phyloP scores from a whole-genome alignment of 2,329 filamentous ascomycete genomes.

The Boeremia exigua region DNA sequence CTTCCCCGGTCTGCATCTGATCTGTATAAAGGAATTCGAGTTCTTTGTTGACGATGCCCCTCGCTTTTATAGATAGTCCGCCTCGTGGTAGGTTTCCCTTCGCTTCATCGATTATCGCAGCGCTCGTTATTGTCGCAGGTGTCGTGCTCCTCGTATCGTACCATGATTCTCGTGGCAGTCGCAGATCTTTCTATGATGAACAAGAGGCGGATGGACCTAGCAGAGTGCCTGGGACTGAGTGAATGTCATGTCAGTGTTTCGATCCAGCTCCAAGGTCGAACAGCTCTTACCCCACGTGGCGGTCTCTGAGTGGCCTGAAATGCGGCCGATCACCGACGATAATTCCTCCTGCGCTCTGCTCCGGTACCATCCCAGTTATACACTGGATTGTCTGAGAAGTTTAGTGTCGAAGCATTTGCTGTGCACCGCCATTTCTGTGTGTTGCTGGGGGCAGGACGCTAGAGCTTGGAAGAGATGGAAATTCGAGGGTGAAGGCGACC shows the following conservation, averaged over 20 bases:
- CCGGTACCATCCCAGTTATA: slow-evolving; percentile 13
- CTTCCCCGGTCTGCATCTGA: no score
- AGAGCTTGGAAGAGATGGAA: slow-evolving; percentile 20
- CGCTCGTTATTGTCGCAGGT: slow-evolving; percentile 20
- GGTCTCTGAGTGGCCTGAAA: slow-evolving; percentile 51
- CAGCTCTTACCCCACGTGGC: slow-evolving; percentile 46
- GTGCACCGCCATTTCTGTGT: not conserved
- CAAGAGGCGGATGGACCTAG: slow-evolving; percentile 4
- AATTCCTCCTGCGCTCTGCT: slow-evolving; percentile 20
- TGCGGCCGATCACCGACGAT: slow-evolving; percentile 42
- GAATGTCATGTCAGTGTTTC: slow-evolving; percentile 29
- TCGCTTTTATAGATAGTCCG: no score
- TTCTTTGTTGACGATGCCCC: no score
- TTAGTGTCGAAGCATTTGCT: slow-evolving; percentile 14
- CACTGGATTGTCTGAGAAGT: not conserved
- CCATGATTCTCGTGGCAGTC: slow-evolving; percentile 23
- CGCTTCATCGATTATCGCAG: not conserved
- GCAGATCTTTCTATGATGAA: slow-evolving; percentile 1
- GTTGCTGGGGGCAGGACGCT: not conserved
- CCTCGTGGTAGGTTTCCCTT: not conserved
- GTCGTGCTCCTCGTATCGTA: slow-evolving; percentile 28
- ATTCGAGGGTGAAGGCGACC: slow-evolving; percentile 28
- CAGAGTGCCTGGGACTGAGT: slow-evolving; percentile 12
- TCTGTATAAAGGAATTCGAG: no score
- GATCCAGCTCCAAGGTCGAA: slow-evolving; percentile 25